Percentiles rank a stretch among this genome's conserved stretches.
Evolutionary conservation across 441 rosid species (phyloP).

Genomic region (Gossypium trilobum): DNA sequence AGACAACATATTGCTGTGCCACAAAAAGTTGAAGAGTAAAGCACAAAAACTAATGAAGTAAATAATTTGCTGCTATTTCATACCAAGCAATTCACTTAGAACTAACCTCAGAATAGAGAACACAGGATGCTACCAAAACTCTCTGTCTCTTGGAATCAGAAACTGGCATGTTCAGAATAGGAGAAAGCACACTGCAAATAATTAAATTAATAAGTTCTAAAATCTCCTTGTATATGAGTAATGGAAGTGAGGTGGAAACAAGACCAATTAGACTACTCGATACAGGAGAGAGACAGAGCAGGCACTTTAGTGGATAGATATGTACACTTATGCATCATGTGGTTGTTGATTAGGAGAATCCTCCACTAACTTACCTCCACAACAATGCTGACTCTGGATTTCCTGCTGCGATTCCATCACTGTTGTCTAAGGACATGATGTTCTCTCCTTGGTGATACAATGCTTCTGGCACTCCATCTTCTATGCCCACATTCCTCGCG

Average conservation of each 20-base stretch:
- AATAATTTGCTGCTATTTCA: constrained; percentile 1
- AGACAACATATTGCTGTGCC: not conserved
- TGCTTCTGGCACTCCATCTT: constrained; percentile 43
- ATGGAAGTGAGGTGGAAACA: not conserved
- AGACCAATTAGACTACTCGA: not conserved
- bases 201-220: constrained; percentile 23
- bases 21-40: not conserved
- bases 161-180: constrained; percentile 88
- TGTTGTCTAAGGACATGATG: constrained; percentile 33
- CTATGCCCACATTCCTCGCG: constrained; percentile 50
- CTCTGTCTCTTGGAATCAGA: constrained; percentile 95
- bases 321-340: not conserved
- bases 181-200: constrained; percentile 83
- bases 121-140: constrained; percentile 95
- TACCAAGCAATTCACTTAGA: constrained; percentile 19
- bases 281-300: not conserved
- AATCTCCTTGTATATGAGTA: constrained; percentile 13
- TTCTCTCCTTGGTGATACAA: constrained; percentile 29
- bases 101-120: constrained; percentile 97
- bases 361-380: constrained; percentile 64
- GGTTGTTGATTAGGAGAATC: not conserved
- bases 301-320: constrained; percentile 1
- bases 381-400: constrained; percentile 76
- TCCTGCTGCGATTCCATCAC: constrained; percentile 47
- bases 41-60: not conserved